Percentiles rank a stretch among this genome's conserved stretches.
These are phyloP conservation scores for Zasmidium citrigriseum DNA, from an alignment of 2,329 filamentous ascomycete genomes.

Conservation along the genomic window DNA sequence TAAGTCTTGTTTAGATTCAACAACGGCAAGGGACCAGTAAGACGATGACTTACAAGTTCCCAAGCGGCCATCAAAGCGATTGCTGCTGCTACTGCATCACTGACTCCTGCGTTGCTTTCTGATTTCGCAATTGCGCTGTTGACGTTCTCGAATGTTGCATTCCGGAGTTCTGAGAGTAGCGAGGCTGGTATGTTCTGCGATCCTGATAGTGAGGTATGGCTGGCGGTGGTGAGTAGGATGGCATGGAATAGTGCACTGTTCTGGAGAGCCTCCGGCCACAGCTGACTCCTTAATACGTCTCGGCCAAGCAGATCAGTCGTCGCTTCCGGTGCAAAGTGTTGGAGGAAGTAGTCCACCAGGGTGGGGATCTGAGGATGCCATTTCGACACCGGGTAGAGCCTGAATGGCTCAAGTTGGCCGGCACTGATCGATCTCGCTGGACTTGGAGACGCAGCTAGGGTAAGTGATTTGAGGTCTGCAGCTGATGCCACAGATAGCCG, in stretches of 20 bases:
- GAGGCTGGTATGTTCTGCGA: conserved; percentile 12
- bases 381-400: conserved; percentile 16
- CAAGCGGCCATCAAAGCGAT: conserved; percentile 23
- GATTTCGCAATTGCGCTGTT: conserved; percentile 17
- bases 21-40: conserved; percentile 7
- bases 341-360: conserved; percentile 19
- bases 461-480: conserved; percentile 7
- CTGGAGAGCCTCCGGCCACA: conserved; percentile 21
- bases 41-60: conserved; percentile 21
- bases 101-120: conserved; percentile 9
- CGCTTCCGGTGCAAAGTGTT: conserved; percentile 16
- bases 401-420: conserved; percentile 13
- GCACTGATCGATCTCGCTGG: conserved; percentile 12
- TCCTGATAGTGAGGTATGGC: conserved; percentile 20
- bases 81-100: conserved; percentile 19
- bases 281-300: conserved; percentile 16
- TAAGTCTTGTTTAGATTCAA: conserved; percentile 8
- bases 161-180: conserved; percentile 19
- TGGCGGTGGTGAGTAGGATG: conserved; percentile 20
- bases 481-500: conserved; percentile 15
- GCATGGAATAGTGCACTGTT: conserved; percentile 21
- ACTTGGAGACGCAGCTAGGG: background rate
- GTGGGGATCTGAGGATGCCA: conserved; percentile 20
- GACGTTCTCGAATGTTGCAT: conserved; percentile 20
- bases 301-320: conserved; percentile 10